These are phyloP conservation scores for Podila epigama DNA, from an alignment of 192 early-diverging fungal species.

Conservation along the genomic window DNA sequence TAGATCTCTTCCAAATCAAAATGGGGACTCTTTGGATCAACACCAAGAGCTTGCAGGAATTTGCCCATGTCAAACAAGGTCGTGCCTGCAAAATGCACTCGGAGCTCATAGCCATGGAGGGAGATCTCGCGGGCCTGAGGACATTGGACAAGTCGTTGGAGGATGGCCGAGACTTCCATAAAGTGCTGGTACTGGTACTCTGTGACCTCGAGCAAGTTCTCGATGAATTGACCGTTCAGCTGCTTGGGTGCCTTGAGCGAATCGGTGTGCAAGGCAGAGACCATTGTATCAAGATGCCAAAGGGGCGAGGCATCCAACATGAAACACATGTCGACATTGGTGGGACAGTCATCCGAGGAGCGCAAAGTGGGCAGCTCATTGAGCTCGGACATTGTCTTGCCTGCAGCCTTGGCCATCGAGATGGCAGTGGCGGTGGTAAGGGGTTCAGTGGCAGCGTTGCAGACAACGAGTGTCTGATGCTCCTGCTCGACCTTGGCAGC, in stretches of 20 bases:
- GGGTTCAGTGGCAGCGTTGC: constrained; percentile 10
- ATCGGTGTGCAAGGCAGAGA: constrained; percentile 41
- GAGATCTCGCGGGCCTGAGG: constrained; percentile 38
- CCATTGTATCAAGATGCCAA: constrained; percentile 48
- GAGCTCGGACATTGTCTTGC: constrained; percentile 26
- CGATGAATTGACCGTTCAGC: constrained; percentile 28
- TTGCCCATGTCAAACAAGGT: constrained; percentile 37
- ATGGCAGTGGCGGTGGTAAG: constrained; percentile 26
- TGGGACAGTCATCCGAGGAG: constrained; percentile 23
- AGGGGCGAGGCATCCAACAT: constrained; percentile 42
- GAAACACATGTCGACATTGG: constrained; percentile 46
- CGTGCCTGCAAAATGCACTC: constrained; percentile 37
- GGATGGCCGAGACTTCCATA: constrained; percentile 41
- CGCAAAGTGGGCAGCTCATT: constrained; percentile 28
- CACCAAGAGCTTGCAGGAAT: constrained; percentile 21
- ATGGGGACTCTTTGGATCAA: constrained; percentile 42
- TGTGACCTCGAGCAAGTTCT: constrained; percentile 37
- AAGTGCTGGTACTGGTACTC: constrained; percentile 48
- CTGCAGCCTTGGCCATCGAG: constrained; percentile 37
- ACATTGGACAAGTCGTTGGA: constrained; percentile 30
- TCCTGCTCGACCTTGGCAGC: constrained; percentile 39
- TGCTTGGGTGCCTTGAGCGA: constrained; percentile 39
- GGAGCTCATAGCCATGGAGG: constrained; percentile 42
- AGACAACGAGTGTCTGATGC: constrained; percentile 38
- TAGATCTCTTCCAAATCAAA: constrained; percentile 42